Evolutionary conservation across 225 moss, liverwort and hornwort species (phyloP).

Genomic region (Physcomitrellopsis africana): DNA sequence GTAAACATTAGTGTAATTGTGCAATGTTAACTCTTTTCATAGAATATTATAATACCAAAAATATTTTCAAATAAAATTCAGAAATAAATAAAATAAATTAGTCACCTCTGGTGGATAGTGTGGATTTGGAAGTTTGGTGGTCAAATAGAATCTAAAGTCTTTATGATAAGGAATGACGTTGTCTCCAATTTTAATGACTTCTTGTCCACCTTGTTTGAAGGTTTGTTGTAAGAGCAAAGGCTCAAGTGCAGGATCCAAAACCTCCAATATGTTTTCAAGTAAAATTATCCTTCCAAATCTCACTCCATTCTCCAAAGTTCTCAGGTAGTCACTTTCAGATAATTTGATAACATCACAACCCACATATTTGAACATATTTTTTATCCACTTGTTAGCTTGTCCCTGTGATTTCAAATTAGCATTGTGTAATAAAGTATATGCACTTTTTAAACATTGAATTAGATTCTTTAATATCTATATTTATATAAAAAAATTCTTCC

Average conservation of each 20-base stretch:
- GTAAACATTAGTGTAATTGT: too few relatives aligned
- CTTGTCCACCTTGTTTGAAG: constrained; percentile 82
- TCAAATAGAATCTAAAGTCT: constrained; percentile 77
- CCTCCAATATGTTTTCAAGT: constrained; percentile 76
- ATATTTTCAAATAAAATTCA: too few relatives aligned
- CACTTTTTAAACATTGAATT: too few relatives aligned
- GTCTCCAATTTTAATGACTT: constrained; percentile 89
- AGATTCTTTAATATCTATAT: too few relatives aligned
- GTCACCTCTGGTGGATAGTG: constrained; percentile 80
- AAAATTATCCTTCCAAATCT: constrained; percentile 71
- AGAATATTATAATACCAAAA: too few relatives aligned
- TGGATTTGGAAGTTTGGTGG: constrained; percentile 83
- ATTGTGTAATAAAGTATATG: not conserved
- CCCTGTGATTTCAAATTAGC: constrained; percentile 36
- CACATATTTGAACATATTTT: constrained; percentile 78
- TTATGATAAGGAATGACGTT: constrained; percentile 86
- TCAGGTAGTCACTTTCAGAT: constrained; percentile 76
- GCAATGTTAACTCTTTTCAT: too few relatives aligned
- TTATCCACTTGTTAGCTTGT: constrained; percentile 91
- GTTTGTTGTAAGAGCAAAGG: constrained; percentile 84
- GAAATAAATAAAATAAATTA: too few relatives aligned
- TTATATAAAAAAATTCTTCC: too few relatives aligned
- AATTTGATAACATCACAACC: constrained; percentile 85
- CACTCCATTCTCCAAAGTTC: constrained; percentile 80
- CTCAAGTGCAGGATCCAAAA: constrained; percentile 79